Base-by-base conservation (phyloP, 176 grass and related monocot genomes). In the Microstegium vimineum region DNA sequence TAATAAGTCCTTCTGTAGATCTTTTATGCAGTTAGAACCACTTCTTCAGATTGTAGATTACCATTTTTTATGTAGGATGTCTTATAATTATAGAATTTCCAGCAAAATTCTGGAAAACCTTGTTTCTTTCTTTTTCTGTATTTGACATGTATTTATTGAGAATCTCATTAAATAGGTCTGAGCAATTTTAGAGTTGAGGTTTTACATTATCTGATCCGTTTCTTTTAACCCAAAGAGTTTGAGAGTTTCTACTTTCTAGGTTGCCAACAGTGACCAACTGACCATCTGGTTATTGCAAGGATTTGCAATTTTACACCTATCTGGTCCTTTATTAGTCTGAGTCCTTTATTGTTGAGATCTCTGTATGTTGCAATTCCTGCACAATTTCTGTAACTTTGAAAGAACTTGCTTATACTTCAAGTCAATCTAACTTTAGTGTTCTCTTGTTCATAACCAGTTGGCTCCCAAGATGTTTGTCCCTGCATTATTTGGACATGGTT, bases 381-480 rank as follows among this genome's bases (percentile, higher is more conserved):
- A 66, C 76, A 54, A 73, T 79, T 84, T 8, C 38, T 38, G 62
- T 72, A 68, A 66, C 47, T 79, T 61, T 67, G 20, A 36, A 66
- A 60, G 52, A n/a, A 46, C 49, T 7, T 15, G 14, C 62, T 38
- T 5, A 27, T 63, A 35, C 28, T 71, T 71, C 10, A 81, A 28
- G 70, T 47, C 56, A 28, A 26, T 22, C 42, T 86, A 30, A 89
- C 72, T 71, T 69, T 5, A 45, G 22, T 86, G 43, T 28, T 85
- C 56, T 74, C 14, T 63, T 83, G 72, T 81, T 82, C 23, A 69
- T 66, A 83, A 86, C 68, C 92, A 98, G 95, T 88, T 89, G 78
- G 89, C 95, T 84, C 84, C 92, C 18, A 95, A 91, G 88, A 95
- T 81, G 51, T 91, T 86, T 82, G 90, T 98, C 91, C 95, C 95